Percentiles rank a stretch among this genome's conserved stretches.
phyloP scores from a whole-genome alignment of 129 eudicot genomes.

The Chrysanthemum seticuspe region DNA sequence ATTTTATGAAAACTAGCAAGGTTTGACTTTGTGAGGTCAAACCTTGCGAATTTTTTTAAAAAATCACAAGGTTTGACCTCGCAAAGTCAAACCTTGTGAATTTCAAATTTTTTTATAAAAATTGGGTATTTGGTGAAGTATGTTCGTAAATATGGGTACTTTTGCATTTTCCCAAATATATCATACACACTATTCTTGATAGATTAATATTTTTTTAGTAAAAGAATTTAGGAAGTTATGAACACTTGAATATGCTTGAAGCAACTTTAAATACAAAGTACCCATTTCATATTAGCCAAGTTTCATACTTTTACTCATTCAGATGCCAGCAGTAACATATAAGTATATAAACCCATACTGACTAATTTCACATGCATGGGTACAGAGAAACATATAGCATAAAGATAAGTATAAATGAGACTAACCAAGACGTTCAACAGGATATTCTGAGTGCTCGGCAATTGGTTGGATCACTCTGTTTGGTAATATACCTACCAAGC shows the following conservation, averaged over 20 bases:
- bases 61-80: no score
- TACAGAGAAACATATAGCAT: neutral
- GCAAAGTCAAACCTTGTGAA: no score
- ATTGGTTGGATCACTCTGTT: conserved; percentile 95
- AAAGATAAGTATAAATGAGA: conserved; percentile 12
- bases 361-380: neutral
- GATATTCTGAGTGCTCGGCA: conserved; percentile 95
- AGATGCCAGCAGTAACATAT: neutral
- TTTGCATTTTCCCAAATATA: neutral
- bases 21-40: no score
- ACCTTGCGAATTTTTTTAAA: no score
- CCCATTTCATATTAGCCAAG: neutral
- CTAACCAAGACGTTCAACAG: conserved; percentile 97
- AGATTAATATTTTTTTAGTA: no score
- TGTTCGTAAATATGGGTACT: no score
- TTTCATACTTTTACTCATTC: neutral
- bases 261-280: neutral
- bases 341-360: neutral
- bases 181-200: no score
- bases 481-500: conserved; percentile 93
- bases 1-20: no score
- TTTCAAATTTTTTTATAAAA: no score
- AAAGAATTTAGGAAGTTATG: neutral
- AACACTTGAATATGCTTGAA: neutral
- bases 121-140: no score